phyloP scores from a whole-genome alignment of 257 asterid genomes.

The Solanum lignicaule region DNA sequence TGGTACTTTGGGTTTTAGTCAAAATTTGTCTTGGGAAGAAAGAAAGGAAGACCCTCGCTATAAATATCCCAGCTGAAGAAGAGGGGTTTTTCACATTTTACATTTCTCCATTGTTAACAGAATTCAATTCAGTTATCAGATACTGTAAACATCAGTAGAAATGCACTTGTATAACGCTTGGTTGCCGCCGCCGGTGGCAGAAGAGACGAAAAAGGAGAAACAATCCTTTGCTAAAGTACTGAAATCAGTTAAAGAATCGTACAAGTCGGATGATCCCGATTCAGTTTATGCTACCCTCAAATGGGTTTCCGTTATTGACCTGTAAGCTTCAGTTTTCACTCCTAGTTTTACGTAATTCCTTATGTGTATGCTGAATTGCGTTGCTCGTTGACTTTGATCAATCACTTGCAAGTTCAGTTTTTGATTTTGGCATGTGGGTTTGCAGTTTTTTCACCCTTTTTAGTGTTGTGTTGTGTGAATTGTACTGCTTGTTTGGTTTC shows the following conservation, averaged over 20 bases:
- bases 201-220: slow-evolving; percentile 70
- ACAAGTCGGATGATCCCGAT: slow-evolving; percentile 66
- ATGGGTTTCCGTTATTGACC: slow-evolving; percentile 82
- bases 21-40: slow-evolving; percentile 50
- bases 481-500: background rate
- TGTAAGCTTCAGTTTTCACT: slow-evolving; percentile 40
- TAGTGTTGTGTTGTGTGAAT: background rate
- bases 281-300: slow-evolving; percentile 85
- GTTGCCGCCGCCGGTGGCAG: slow-evolving; percentile 98
- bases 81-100: background rate
- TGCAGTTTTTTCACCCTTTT: background rate
- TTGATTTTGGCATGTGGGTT: background rate
- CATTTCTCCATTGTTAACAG: background rate
- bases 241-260: slow-evolving; percentile 56
- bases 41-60: slow-evolving; percentile 22
- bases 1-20: slow-evolving; percentile 15
- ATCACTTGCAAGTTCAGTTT: background rate
- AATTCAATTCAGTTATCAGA: background rate
- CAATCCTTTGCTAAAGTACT: slow-evolving; percentile 72
- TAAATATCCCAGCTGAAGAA: background rate
- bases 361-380: background rate
- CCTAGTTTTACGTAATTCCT: background rate
- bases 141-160: background rate
- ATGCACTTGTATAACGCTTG: slow-evolving; percentile 98
- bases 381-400: slow-evolving; percentile 3